Base-by-base conservation (phyloP, 768 basidiomycete genomes). In the Suillus subalutaceus region DNA sequence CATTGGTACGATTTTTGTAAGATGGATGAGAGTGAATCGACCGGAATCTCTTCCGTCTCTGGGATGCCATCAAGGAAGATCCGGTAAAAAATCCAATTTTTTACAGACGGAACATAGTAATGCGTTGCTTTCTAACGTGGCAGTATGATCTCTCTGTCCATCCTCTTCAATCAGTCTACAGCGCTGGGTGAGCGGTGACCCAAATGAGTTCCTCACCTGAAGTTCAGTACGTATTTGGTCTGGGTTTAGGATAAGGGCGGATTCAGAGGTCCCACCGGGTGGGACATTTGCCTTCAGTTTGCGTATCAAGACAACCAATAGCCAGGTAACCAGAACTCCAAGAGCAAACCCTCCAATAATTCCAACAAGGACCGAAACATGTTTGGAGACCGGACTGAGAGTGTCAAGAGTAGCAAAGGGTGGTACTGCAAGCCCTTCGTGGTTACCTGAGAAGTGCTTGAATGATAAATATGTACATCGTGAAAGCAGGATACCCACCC, bases 1-100 rank as follows among this genome's bases (percentile, higher is more conserved):
- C 66, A 66, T 32, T 48, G 64, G 40, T 57, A 67, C 38, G 44
- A 62, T 67, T 40, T 60, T 37, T 46, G 10, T 32, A 35, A 56
- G 65, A 35, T 35, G 16, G 18, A 65, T 43, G 38, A 65, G 16
- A 23, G 44, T 18, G 23, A 26, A 43, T 60, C 58, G 18, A 41
- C 26, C 10, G 41, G 58, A 4, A 66, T 20, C 38, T 35, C 63
- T 9, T 52, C 32, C n/a, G 37, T 23, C 46, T 48, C 40, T 35
- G 44, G 50, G 30, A 64, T 35, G 18, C 65, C 65, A 41, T 66
- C 52, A 32, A 62, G 50, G 41, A 64, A 62, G 18, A 64, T 53
- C 26, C 18, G 38, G 23, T 52, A 35, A 41, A n/a, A 66, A 50
- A 64, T 64, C 18, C 43, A 65, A 9, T 12, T 48, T 16, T 62